Base-by-base conservation (phyloP, 805 yeast species). In the Priceomyces medius region DNA sequence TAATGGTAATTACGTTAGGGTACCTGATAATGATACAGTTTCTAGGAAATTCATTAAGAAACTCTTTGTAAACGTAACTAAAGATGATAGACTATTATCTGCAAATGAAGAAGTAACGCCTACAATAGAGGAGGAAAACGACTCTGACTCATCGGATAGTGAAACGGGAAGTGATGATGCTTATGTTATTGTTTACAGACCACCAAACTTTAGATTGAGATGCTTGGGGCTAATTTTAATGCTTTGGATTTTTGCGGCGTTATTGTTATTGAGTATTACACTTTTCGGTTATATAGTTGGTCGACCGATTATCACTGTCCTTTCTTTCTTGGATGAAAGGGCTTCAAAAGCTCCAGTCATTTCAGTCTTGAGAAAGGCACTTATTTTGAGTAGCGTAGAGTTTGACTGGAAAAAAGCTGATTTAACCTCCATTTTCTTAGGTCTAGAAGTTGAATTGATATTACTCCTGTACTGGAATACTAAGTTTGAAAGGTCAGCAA, bases 121-220 rank as follows among this genome's bases (percentile, higher is more conserved):
- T 3, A 36, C 34, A 8, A 14, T 24, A 2, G 58, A 49, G 12
- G 49, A 58, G 29, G 71, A 65, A 16, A 8, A 35, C 23, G 38
- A 35, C 4, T 59, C 61, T 23, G 68, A 68, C 4, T 66, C 59
- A 31, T 51, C 73, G 20, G 77, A 73, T 31, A 75, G 66, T 32
- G 66, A 62, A 21, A 37, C 53, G 29, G 63, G 58, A 6, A 60
- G 68, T 16, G 69, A 64, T 17, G 60, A 66, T 36, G 66, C 66
- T 2, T 88, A 90, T 60, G 72, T 78, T 2, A 77, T 90, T 20
- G 97, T 90, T 2, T 95, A 90, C 63, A 73, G 88, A 34, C 98
- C 99, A 3, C 95, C 96, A 2, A 50, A 74, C 37, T 87, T 91
- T 60, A 73, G 80, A 38, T 23, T 54, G 2, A 73, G 97, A 44